Conservation (phyloP, 768 basidiomycete species). For the Favolaschia claudopus region DNA sequence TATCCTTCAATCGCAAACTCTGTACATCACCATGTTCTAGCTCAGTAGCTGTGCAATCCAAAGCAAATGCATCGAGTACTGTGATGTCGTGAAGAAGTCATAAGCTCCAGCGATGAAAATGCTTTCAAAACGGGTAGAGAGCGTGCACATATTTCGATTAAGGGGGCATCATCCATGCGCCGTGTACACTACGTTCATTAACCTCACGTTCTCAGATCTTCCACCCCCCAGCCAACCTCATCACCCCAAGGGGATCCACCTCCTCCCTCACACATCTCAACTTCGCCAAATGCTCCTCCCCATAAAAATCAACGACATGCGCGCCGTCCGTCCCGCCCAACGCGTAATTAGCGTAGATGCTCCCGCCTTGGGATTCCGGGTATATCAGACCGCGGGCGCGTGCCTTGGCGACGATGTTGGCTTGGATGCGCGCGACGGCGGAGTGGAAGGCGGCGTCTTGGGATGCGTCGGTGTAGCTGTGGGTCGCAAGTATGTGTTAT, state of each 20-base stretch:
- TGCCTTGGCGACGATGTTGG: conserved; percentile 16
- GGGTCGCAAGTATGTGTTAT: background rate
- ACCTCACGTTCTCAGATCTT: conserved; percentile 20
- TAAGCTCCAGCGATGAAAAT: no score
- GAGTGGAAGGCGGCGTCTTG: conserved; percentile 6
- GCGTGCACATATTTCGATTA: no score
- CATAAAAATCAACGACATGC: conserved; percentile 13
- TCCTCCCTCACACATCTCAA: background rate
- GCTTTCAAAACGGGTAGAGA: no score
- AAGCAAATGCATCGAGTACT: no score
- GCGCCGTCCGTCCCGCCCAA: conserved; percentile 12
- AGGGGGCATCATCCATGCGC: no score
- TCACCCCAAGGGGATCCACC: conserved; percentile 9
- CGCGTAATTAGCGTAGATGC: conserved; percentile 18
- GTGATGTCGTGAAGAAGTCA: no score
- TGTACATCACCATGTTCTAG: no score
- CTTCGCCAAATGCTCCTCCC: conserved; percentile 4
- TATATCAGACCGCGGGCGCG: conserved; percentile 2
- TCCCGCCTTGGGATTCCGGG: background rate
- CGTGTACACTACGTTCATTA: no score
- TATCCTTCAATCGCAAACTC: no score
- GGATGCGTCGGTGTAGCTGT: conserved; percentile 10
- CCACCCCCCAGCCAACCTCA: conserved; percentile 18
- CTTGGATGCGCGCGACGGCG: conserved; percentile 9
- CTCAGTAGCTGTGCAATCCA: no score